Base-by-base conservation (phyloP, 2,329 filamentous ascomycete species). In the Phaeosphaeria sp. region DNA sequence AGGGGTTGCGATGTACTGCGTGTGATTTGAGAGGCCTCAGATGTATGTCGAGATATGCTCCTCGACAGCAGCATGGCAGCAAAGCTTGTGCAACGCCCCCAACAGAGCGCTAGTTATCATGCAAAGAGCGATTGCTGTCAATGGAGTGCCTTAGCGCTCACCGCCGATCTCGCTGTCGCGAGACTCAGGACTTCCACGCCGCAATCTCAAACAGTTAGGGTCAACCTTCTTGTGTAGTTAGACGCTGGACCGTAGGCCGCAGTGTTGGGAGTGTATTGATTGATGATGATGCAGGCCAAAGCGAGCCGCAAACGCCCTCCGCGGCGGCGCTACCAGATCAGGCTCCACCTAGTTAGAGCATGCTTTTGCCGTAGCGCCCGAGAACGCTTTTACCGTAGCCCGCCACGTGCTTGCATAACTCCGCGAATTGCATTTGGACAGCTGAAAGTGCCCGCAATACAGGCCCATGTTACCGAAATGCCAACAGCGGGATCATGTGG, bases 221-320 rank as follows among this genome's bases (percentile, higher is more conserved):
- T 33, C 25, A 1, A 33, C 11, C 10, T 33, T 9, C 27, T 36
- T 21, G 39, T 52, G 44, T 46, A 56, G 44, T 41, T 43, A 13
- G 21, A 42, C 15, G 20, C 13, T 11, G 30, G 30, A 36, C 46
- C 50, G 52, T 21, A 46, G 25, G 50, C 54, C 54, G 25, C 41
- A 42, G 43, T 53, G 54, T 44, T 50, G 54, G 54, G 41, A 52
- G 39, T 48, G 43, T n/a, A 52, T 56, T 50, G 36, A 56, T 50
- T 56, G 46, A 23, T 52, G 46, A 23, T 52, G 43, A 22, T 36
- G 30, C 30, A 46, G 21, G 46, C 36, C 17, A 17, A 52, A 56
- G 49, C 54, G 54, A 56, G 46, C 15, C 33, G 23, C 33, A 13
- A 20, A 46, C 18, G 27, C 3, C 11, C 6, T 6, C 13, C 30